Conservation (phyloP, 331 rosid genomes). For the Malus hybrid region DNA sequence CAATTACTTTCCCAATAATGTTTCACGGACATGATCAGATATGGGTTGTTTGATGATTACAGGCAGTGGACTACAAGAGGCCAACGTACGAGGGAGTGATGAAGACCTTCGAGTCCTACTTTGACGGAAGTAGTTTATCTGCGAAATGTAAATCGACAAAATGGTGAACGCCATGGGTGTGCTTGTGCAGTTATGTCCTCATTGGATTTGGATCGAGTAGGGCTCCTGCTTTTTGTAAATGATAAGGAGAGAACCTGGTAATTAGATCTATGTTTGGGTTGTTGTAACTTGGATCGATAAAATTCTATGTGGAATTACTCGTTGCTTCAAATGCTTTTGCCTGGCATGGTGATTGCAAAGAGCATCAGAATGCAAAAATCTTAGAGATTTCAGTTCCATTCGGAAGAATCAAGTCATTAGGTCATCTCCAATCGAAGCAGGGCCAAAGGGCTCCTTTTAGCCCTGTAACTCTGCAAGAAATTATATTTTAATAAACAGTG, state of each 20-base stretch:
- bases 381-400: too few relatives aligned
- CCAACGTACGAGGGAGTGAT: slow-evolving; percentile 89
- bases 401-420: too few relatives aligned
- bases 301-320: slow-evolving; percentile 21
- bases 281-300: slow-evolving; percentile 15
- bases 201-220: slow-evolving; percentile 24
- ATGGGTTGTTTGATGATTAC: slow-evolving; percentile 19
- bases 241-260: slow-evolving; percentile 23
- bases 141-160: slow-evolving; percentile 84
- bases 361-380: too few relatives aligned
- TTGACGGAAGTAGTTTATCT: slow-evolving; percentile 49
- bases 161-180: slow-evolving; percentile 45
- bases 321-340: slow-evolving; percentile 1
- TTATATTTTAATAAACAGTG: too few relatives aligned
- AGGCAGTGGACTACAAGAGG: slow-evolving; percentile 99
- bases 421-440: too few relatives aligned
- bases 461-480: fast-evolving
- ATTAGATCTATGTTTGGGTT: slow-evolving; percentile 34
- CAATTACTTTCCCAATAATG: neutral
- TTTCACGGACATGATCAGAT: slow-evolving; percentile 6
- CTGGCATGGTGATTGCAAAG: too few relatives aligned
- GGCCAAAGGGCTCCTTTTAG: fast-evolving
- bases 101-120: slow-evolving; percentile 67
- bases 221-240: slow-evolving; percentile 52
- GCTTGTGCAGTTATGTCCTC: neutral